These are phyloP conservation scores for Hemileccinum rubropunctum DNA, from an alignment of 768 basidiomycete species.

Conservation along the genomic window DNA sequence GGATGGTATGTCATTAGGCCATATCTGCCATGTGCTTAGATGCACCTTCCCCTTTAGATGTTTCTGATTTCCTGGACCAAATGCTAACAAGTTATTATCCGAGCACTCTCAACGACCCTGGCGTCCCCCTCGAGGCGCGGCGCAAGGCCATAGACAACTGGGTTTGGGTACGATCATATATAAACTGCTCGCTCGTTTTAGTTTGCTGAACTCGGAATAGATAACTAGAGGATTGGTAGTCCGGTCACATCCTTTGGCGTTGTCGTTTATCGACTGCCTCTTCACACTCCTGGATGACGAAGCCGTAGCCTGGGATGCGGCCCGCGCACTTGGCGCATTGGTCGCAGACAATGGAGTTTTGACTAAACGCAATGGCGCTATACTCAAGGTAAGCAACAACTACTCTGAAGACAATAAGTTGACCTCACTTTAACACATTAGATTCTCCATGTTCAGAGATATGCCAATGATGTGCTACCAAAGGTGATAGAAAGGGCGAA, in stretches of 20 bases:
- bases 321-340: constrained; percentile 69
- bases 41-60: constrained; percentile 34
- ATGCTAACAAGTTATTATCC: constrained; percentile 50
- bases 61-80: constrained; percentile 42
- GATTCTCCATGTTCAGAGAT: constrained; percentile 75
- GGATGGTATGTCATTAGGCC: constrained; percentile 44
- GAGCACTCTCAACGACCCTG: constrained; percentile 39
- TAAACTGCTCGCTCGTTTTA: not conserved
- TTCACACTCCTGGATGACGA: constrained; percentile 71
- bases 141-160: constrained; percentile 55
- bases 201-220: constrained; percentile 38
- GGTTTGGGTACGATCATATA: constrained; percentile 58
- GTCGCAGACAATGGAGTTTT: constrained; percentile 59
- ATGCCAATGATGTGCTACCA: constrained; percentile 69
- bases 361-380: constrained; percentile 74
- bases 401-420: not conserved
- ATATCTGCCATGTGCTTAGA: not conserved
- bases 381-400: constrained; percentile 59
- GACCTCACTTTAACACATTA: constrained; percentile 29
- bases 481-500: constrained; percentile 68
- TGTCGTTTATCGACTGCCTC: constrained; percentile 57
- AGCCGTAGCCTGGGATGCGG: constrained; percentile 67
- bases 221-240: constrained; percentile 77
- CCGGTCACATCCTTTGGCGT: constrained; percentile 60
- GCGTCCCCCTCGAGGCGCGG: constrained; percentile 38